These are phyloP conservation scores for Sarocladiaceae sp. DNA, from an alignment of 2,329 filamentous ascomycete species.

Conservation along the genomic window DNA sequence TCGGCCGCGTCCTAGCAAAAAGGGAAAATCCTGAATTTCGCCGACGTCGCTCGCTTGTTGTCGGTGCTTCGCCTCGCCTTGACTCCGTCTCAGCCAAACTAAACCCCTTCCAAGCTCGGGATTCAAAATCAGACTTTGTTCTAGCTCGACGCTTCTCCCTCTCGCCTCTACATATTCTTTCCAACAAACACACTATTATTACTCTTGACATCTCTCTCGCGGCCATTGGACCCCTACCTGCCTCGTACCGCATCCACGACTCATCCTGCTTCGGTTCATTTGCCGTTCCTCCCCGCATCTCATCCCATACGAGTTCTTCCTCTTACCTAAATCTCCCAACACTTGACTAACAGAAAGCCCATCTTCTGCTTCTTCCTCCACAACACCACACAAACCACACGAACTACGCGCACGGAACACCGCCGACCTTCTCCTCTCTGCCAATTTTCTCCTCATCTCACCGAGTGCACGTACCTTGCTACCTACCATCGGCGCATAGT, in stretches of 20 bases:
- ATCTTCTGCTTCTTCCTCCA: neutral
- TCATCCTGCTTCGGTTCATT: neutral
- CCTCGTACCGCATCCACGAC: neutral
- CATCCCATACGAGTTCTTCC: constrained; percentile 9
- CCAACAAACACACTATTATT: no score
- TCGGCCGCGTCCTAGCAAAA: neutral
- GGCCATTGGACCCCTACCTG: neutral
- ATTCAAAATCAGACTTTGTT: no score
- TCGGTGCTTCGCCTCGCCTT: neutral
- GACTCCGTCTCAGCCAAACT: neutral
- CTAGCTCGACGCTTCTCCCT: no score
- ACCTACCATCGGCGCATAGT: neutral
- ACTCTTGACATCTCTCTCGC: no score
- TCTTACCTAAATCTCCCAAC: constrained; percentile 20
- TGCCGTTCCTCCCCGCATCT: constrained; percentile 7
- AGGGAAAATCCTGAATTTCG: no score
- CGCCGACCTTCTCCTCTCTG: neutral
- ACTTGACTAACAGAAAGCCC: constrained; percentile 21
- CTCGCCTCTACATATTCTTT: no score
- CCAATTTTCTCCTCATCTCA: neutral
- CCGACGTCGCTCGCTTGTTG: neutral
- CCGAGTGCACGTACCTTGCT: neutral
- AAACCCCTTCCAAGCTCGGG: neutral
- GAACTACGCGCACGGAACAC: neutral
- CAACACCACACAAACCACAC: neutral